Percentiles rank a stretch among this genome's conserved stretches.
These are phyloP conservation scores for Glutinoglossum americanum DNA, from an alignment of 495 filamentous ascomycete species.

Conservation along the genomic window DNA sequence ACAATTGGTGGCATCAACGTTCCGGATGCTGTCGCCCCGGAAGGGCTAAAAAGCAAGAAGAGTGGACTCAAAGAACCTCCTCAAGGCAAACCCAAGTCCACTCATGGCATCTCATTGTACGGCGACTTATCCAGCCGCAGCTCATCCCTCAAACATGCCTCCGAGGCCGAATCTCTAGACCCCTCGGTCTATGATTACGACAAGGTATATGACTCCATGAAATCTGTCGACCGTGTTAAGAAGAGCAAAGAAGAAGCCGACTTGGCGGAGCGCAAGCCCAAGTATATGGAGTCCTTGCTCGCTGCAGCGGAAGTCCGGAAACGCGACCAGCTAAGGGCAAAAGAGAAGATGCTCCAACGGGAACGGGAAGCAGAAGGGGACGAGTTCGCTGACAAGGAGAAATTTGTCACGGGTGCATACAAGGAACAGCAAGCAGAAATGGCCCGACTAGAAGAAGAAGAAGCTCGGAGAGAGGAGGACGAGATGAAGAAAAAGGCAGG, in stretches of 20 bases:
- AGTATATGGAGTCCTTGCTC: slow-evolving; percentile 62
- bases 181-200: slow-evolving; percentile 61
- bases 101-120: slow-evolving; percentile 20
- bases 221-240: slow-evolving; percentile 12
- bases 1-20: slow-evolving; percentile 14
- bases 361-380: slow-evolving; percentile 89
- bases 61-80: slow-evolving; percentile 10
- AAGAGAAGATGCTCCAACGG: slow-evolving; percentile 65
- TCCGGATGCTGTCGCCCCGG: slow-evolving; percentile 6
- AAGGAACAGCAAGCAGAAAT: slow-evolving; percentile 82
- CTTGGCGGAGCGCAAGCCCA: slow-evolving; percentile 11
- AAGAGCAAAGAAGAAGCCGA: slow-evolving; percentile 16
- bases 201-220: slow-evolving; percentile 39
- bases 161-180: slow-evolving; percentile 36
- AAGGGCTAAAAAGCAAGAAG: slow-evolving; percentile 10
- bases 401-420: slow-evolving; percentile 91
- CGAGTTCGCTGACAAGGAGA: slow-evolving; percentile 85
- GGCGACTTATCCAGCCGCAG: slow-evolving; percentile 32
- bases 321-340: slow-evolving; percentile 67
- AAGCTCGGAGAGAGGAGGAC: slow-evolving; percentile 43
- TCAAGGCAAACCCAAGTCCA: slow-evolving; percentile 16
- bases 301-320: slow-evolving; percentile 70
- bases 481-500: slow-evolving; percentile 41
- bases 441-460: slow-evolving; percentile 57
- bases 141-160: slow-evolving; percentile 30